Base-by-base conservation (phyloP, 1,139 yeast species). In the Saccharomyces hybrid region DNA sequence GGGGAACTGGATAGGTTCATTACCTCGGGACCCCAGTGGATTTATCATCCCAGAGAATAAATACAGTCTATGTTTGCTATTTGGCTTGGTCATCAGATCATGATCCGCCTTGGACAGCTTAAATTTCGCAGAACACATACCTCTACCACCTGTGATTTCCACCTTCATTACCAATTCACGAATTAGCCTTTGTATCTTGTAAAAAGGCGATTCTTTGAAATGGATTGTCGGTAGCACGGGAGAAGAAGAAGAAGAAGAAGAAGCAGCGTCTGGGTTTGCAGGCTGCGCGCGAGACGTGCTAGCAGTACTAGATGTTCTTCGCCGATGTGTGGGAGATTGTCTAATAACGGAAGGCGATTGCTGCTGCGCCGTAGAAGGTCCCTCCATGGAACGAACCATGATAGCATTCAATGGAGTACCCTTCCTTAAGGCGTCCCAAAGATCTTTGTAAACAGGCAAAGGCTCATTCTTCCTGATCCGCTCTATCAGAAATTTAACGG, bases 201-300 rank as follows among this genome's bases (percentile, higher is more conserved):
- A 83, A 64, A 83, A 83, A 1, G 84, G 84, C 49, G 77, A 75
- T 42, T 71, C 75, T 50, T 70, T 68, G 67, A 81, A 81, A 57
- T 75, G 74, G 42, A 34, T 34, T 8, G 42, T 34, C 42, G 42
- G 42, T 14, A 34, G 11, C 20, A 11, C 23, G 20, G 42, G 20
- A 14, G 7, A 8, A n/a, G n/a, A n/a, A n/a, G n/a, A n/a, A n/a
- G n/a, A n/a, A n/a, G n/a, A n/a, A n/a, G n/a, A n/a, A n/a, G 42
- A 34, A 14, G 42, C 7, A 34, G 42, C 6, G 8, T 34, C 11
- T 7, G 42, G 6, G 20, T 34, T 34, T 16, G 42, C 23, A 34
- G 42, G 42, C 4, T 8, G 23, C 11, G 23, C 42, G 9, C 42
- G 42, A 34, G 42, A 34, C 11, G 20, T 13, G 9, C 11, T 5